phyloP scores from a whole-genome alignment of 768 basidiomycete species.

The Termitomyces heimii region DNA sequence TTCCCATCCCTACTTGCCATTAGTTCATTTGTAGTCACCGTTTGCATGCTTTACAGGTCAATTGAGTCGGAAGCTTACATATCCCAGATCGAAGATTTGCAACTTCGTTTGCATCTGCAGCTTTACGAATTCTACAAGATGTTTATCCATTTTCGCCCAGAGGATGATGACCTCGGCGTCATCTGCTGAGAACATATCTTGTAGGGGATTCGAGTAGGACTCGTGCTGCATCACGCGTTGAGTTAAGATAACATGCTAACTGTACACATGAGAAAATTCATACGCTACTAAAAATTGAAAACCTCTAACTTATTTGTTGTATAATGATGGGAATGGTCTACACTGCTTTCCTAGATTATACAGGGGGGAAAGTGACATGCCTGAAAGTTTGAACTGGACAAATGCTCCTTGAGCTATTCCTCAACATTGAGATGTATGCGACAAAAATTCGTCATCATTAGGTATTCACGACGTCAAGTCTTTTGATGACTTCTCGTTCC shows the following conservation, averaged over 20 bases:
- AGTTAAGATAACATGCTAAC: neutral
- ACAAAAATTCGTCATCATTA: neutral
- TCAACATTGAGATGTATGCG: neutral
- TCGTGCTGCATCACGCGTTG: slow-evolving; percentile 2
- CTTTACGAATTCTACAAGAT: neutral
- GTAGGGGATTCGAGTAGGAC: neutral
- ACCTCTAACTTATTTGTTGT: neutral
- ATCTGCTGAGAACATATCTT: neutral
- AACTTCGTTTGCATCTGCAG: neutral
- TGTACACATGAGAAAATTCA: neutral
- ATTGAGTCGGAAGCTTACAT: neutral
- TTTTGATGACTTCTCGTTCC: slow-evolving; percentile 76
- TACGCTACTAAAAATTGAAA: neutral
- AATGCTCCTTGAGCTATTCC: neutral
- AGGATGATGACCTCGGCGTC: neutral
- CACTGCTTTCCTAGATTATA: neutral
- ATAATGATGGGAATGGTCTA: neutral
- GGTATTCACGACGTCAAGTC: slow-evolving; percentile 50
- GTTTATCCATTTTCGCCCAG: neutral
- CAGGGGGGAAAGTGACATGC: neutral
- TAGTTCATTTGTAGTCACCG: neutral
- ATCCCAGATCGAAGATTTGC: neutral
- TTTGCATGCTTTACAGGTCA: neutral
- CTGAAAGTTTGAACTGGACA: neutral
- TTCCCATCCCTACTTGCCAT: neutral